Base-by-base conservation (phyloP, 2,329 filamentous ascomycete genomes). In the Microascus cirrosus region DNA sequence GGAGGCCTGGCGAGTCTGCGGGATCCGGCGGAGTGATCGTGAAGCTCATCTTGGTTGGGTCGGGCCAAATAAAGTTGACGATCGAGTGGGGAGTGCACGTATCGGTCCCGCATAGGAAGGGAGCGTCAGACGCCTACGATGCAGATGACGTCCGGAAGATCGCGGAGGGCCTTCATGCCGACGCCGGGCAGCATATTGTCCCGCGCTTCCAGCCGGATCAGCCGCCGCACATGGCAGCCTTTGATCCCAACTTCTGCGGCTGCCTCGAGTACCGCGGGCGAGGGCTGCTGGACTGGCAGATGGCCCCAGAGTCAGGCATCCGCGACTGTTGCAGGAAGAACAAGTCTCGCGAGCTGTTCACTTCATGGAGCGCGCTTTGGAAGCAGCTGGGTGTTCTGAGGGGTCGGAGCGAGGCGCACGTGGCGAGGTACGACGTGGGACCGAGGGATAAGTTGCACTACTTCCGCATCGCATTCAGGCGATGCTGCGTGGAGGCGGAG, bases 1-100 rank as follows among this genome's bases (percentile, higher is more conserved):
- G 11, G 6, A 6, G 45, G 18, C n/a, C 34, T 13, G 55, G 25
- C 2, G 36, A 48, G n/a, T n/a, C 18, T 13, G 7, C 32, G 22
- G 2, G 3, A 10, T 32, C 22, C 42, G 34, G 20, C 45, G 55
- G 55, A 2, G 34, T 56, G 13, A 18, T 32, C 0, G 42, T 48
- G 7, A 22, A 8, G n/a, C 42, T 56, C 15, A n/a, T 36, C 22
- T n/a, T 50, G 25, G 12, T 50, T 13, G 45, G 34, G 34, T 15
- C 13, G 3, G 32, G 13, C 2, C 51, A 28, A 11, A 51, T 36
- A 18, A 8, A 22, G 11, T 3, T 56, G 39, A 35, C 25, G n/a
- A 32, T 56, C 55, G 28, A 20, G 3, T 56, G 55, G 55, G 28
- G 74, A 7, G 55, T 48, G 42, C 55, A 56, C 28, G 42, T 51